Percentiles rank a stretch among this genome's conserved stretches.
These are phyloP conservation scores for Danielia reshetovae DNA, from an alignment of 805 yeast species.

Conservation along the genomic window DNA sequence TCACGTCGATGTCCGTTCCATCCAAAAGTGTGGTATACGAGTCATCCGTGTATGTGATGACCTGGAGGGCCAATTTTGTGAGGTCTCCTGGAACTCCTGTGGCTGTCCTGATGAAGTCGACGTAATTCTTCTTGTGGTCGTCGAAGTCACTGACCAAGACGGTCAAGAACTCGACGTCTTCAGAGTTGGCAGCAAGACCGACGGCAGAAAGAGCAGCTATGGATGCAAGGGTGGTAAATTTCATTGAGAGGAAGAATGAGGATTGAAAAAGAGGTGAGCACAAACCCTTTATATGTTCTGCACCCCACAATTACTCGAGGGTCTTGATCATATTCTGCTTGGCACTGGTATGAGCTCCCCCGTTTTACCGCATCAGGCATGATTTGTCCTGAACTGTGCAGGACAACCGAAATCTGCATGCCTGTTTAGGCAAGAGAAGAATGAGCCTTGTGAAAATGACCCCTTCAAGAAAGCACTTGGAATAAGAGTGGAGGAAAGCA, in stretches of 20 bases:
- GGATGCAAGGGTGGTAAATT: conserved; percentile 11
- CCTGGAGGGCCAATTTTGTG: conserved; percentile 26
- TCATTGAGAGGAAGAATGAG: conserved; percentile 14
- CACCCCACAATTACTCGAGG: too few species aligned
- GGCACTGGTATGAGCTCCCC: too few species aligned
- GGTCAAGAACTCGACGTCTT: conserved; percentile 24
- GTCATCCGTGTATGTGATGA: conserved; percentile 41
- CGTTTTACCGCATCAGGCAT: not conserved
- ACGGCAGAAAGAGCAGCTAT: conserved; percentile 7
- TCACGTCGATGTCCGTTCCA: conserved; percentile 16
- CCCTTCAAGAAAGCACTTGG: too few species aligned
- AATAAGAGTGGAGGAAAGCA: too few species aligned
- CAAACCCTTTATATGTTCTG: too few species aligned
- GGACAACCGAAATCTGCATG: too few species aligned
- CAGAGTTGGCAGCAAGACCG: conserved; percentile 5
- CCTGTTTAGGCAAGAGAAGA: not conserved
- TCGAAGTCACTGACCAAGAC: conserved; percentile 36
- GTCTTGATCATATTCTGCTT: too few species aligned
- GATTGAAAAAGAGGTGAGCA: not conserved
- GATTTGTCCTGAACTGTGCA: too few species aligned
- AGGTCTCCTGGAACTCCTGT: conserved; percentile 26
- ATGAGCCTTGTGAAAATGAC: too few species aligned
- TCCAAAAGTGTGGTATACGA: conserved; percentile 40
- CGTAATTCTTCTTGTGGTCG: conserved; percentile 26
- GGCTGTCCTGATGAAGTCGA: conserved; percentile 27